Base-by-base conservation (phyloP, 306 rosid genomes). In the Prunus dulcis region DNA sequence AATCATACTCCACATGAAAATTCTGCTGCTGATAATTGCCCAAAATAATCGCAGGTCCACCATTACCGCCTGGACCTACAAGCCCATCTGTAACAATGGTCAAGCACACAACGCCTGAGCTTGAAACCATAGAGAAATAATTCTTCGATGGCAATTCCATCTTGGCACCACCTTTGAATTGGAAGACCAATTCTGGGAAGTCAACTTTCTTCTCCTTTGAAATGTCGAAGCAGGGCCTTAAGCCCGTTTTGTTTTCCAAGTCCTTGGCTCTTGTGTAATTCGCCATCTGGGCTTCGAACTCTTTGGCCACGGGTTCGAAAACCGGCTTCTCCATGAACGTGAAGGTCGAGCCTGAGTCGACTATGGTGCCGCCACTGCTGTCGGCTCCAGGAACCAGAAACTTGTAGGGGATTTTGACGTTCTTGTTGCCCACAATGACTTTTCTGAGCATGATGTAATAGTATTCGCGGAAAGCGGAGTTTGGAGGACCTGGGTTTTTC, bases 1-100 rank as follows among this genome's bases (percentile, higher is more conserved):
- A 85, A 78, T 95, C 97, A 45, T 84, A 95, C 56, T 90, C 98
- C 18, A 95, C 74, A 23, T 80, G 68, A 69, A 83, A 88, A 87
- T 95, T 87, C 84, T 86, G 95, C 83, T 95, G 98, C 84, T 92
- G 98, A 64, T 60, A 90, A 41, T 84, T 93, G 5, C 98, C 98
- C 38, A 95, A 73, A 11, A 95, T 89, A 0, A 95, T 52, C n/a
- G 95, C 88, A 74, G 98, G 98, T 3, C 98, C 98, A 2, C 73
- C 46, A 0, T 38, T 20, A 12, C 8, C 19, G 14, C 13, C 79
- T 2, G 89, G 71, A 12, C 82, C 84, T 32, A 12, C 5, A n/a
- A 0, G 78, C 3, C 3, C 78, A 0, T 66, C 91, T 2, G 94
- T 71, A 10, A 92, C 77, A 20, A 95, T 66, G 1, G 93, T 91